Base-by-base conservation (phyloP, 441 rosid species). In the Eugenia klotzschiana region DNA sequence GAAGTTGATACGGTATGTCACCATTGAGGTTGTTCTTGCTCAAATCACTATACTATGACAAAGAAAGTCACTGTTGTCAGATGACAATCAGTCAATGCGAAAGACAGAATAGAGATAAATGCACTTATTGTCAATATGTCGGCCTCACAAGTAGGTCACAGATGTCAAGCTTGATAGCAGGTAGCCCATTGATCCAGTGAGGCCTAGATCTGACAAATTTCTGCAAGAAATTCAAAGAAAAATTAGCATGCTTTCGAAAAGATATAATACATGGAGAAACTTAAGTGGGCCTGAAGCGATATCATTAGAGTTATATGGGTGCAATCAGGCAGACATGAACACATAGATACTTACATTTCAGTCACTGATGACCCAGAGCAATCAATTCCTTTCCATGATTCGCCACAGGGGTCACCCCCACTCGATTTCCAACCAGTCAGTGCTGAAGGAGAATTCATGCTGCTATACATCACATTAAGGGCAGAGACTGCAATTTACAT, bases 361-460 rank as follows among this genome's bases (percentile, higher is more conserved):
- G 95, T 94, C 79, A 97, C 93, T 79, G 94, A 87, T 7, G 97
- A 93, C 82, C 94, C 97, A 18, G 93, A 89, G 93, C 99, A 97
- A 84, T 87, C 87, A 84, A 97, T 90, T 83, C 98, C 99, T 86
- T 92, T 89, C 98, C 99, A 97, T 37, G 94, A 90, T 33, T 93
- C 94, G 11, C 92, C 96, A 87, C 99, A 95, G 84, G 98, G 98
- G 86, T 95, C 96, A 3, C 98, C 98, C 22, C 98, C 98, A 60
- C 87, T 87, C 10, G 93, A 82, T 87, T 89, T 84, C 99, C 99
- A 97, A 27, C 93, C 94, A 27, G 60, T 89, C 80, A 97, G 87
- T 88, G 89, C 82, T 25, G 95, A 93, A 52, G 98, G 98, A 81
- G 95, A 91, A 89, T 94, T 93, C 89, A 97, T 90, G 91, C 94